These are phyloP conservation scores for Rhizophagus sp. DNA, from an alignment of 192 early-diverging fungal species.

Conservation along the genomic window DNA sequence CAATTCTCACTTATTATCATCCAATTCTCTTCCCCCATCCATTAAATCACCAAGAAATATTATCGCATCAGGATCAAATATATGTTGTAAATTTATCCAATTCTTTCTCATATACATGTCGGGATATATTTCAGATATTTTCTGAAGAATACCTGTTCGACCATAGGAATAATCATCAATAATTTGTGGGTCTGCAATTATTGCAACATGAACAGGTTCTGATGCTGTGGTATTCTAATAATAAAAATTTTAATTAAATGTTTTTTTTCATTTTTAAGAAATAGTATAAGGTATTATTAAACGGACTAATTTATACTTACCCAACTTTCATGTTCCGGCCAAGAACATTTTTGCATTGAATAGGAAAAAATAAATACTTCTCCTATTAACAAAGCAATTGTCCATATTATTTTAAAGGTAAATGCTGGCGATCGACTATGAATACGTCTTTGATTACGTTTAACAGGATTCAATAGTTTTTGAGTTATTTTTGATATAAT, in stretches of 20 bases:
- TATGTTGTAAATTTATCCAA: constrained; percentile 61
- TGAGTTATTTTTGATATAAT: constrained; percentile 5
- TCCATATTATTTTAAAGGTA: constrained; percentile 24
- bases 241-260: not conserved
- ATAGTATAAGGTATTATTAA: not conserved
- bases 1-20: constrained; percentile 38
- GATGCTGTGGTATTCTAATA: constrained; percentile 15
- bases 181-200: constrained; percentile 92
- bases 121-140: constrained; percentile 74
- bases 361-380: constrained; percentile 25
- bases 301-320: constrained; percentile 11
- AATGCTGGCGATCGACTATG: constrained; percentile 2
- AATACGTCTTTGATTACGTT: not conserved
- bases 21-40: constrained; percentile 70
- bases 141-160: constrained; percentile 61
- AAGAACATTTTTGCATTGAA: constrained; percentile 21
- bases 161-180: constrained; percentile 89
- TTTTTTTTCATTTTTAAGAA: not conserved
- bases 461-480: constrained; percentile 6
- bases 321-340: constrained; percentile 23
- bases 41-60: constrained; percentile 88
- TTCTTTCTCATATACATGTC: constrained; percentile 85
- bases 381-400: constrained; percentile 14
- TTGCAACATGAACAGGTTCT: constrained; percentile 43
- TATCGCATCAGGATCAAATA: constrained; percentile 61